phyloP scores from a whole-genome alignment of 2,329 filamentous ascomycete genomes.

The Aspergillus sp. region DNA sequence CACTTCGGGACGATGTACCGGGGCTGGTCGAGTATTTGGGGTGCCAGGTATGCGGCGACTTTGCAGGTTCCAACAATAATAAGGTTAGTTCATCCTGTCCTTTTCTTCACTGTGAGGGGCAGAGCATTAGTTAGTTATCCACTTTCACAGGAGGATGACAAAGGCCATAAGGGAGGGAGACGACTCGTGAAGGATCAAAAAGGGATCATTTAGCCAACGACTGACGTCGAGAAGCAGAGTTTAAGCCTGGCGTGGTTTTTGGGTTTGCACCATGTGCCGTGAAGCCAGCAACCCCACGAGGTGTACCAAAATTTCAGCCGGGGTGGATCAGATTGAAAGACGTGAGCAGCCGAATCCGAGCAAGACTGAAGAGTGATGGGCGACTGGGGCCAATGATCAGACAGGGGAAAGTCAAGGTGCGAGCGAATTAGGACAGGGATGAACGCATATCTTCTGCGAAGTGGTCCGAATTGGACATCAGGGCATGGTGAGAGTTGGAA shows the following conservation, averaged over 20 bases:
- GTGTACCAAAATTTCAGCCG: neutral
- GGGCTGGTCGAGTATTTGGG: neutral
- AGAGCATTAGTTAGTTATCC: neutral
- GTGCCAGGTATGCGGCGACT: neutral
- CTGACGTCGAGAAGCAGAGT: constrained; percentile 5
- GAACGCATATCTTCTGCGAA: neutral
- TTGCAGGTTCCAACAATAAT: neutral
- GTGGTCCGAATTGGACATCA: neutral
- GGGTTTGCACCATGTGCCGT: constrained; percentile 3
- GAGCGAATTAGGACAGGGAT: neutral
- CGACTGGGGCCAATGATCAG: neutral
- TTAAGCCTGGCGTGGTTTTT: constrained; percentile 2
- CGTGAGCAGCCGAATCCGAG: neutral
- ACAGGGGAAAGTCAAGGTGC: neutral
- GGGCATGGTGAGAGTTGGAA: neutral
- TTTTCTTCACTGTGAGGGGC: neutral
- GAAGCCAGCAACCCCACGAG: neutral
- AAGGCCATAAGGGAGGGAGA: neutral
- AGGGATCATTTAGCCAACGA: neutral
- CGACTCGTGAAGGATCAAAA: neutral
- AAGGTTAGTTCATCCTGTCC: neutral
- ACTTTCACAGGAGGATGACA: neutral
- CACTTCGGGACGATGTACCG: neutral
- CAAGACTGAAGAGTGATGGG: neutral
- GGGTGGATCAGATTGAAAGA: neutral